These are phyloP conservation scores for Rhizophagus clarus DNA, from an alignment of 192 early-diverging fungal genomes.

Conservation along the genomic window DNA sequence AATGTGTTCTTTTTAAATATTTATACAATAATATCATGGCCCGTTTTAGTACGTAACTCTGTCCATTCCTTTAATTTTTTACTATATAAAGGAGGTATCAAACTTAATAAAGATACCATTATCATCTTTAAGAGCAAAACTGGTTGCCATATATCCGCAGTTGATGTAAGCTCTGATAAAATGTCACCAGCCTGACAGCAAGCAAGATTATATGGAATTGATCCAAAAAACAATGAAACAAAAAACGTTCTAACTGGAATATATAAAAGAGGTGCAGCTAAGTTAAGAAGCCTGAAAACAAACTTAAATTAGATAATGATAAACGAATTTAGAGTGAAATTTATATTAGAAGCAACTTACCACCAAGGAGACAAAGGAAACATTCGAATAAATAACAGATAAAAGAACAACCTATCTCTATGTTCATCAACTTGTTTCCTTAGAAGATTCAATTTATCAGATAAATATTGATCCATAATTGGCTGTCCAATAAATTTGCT, in stretches of 20 bases:
- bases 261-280: conserved; percentile 50
- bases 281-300: conserved; percentile 48
- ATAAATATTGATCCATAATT: conserved; percentile 41
- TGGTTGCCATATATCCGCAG: conserved; percentile 39
- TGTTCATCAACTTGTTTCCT: conserved; percentile 39
- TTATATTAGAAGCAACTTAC: conserved; percentile 28
- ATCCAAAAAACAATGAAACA: conserved; percentile 54
- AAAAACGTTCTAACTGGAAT: conserved; percentile 54
- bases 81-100: conserved; percentile 41
- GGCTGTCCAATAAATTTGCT: conserved; percentile 44
- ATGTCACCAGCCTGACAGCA: conserved; percentile 56
- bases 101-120: conserved; percentile 38
- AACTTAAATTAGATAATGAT: neutral
- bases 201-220: conserved; percentile 57
- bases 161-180: conserved; percentile 45
- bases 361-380: conserved; percentile 61
- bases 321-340: no score
- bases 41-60: neutral
- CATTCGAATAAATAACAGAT: conserved; percentile 51
- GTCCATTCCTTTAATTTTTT: conserved; percentile 28
- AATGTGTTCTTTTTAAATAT: no score
- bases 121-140: conserved; percentile 39
- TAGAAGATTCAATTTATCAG: conserved; percentile 38
- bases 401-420: conserved; percentile 49
- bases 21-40: neutral